phyloP scores from a whole-genome alignment of 441 rosid species.

The Theobroma grandiflorum region DNA sequence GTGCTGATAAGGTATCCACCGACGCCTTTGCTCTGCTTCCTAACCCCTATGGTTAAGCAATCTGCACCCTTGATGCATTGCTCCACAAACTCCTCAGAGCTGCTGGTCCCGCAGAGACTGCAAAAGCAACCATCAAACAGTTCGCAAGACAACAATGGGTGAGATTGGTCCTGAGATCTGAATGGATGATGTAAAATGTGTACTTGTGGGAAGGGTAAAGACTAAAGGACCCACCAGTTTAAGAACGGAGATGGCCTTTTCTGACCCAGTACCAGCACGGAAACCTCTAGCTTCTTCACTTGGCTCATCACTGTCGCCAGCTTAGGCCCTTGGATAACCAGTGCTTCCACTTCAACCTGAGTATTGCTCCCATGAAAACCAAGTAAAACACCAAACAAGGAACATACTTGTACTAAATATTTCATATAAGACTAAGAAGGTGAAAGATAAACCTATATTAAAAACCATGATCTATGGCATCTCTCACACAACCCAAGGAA shows the following conservation, averaged over 20 bases:
- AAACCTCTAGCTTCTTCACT: slow-evolving; percentile 89
- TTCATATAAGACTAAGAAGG: background rate
- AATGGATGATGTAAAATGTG: background rate
- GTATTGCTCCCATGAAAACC: background rate
- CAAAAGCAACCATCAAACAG: slow-evolving; percentile 17
- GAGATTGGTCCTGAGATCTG: slow-evolving; percentile 28
- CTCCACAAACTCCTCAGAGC: slow-evolving; percentile 76
- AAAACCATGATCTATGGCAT: background rate
- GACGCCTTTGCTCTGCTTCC: slow-evolving; percentile 84
- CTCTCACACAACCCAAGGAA: background rate
- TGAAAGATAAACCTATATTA: background rate
- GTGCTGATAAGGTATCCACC: slow-evolving; percentile 91
- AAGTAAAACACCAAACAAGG: background rate
- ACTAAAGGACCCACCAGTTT: slow-evolving; percentile 61
- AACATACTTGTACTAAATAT: background rate
- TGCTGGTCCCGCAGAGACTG: slow-evolving; percentile 75
- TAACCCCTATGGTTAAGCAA: slow-evolving; percentile 87
- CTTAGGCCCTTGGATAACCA: slow-evolving; percentile 91
- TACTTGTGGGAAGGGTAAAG: background rate
- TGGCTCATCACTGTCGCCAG: slow-evolving; percentile 81
- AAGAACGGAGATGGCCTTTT: slow-evolving; percentile 64
- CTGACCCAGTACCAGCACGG: slow-evolving; percentile 89
- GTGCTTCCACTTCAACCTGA: slow-evolving; percentile 89
- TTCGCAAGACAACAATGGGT: slow-evolving; percentile 1
- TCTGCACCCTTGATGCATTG: slow-evolving; percentile 76